Evolutionary conservation across 768 basidiomycete genomes (phyloP), one percentile per base, ranked within the genome.

Genomic region (Russula olivacea): DNA sequence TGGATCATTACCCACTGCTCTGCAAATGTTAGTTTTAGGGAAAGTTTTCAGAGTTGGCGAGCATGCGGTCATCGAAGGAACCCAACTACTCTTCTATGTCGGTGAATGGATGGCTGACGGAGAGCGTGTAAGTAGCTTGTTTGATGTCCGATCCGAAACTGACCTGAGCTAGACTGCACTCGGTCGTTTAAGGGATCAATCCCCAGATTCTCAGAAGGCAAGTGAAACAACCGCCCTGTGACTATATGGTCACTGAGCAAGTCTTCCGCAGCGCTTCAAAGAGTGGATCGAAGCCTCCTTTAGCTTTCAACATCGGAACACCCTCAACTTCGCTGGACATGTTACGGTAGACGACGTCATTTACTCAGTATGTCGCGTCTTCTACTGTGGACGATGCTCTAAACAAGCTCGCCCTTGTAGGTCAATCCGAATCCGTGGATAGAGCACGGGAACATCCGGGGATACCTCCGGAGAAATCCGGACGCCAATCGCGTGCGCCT

Each of bases 401-500:
- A 23, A 58, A 28, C 21, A 38, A 12, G 12, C 23, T 41, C 59
- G 9, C 17, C 53, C n/a, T 58, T 55, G 30, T 56, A 80, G 77
- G 79, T 81, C 58, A 77, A 76, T 45, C 78, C 80, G 7, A 77
- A 76, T 45, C 78, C 80, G 7, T 79, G 76, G 76, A 78, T 80
- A 75, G 72, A 75, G 25, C 74, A 80, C 58, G 76, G 78, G 14
- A 77, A 77, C 23, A 73, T 74, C 1, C 66, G 76, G 17, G 63
- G 66, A 0, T 80, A 78, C 68, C 61, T 79, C 17, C 69, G 70
- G 32, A 66, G 63, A 45, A 63, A 71, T 64, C 72, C 75, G 1
- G 61, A 70, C n/a, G 74, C 63, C 5, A 75, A 79, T 55, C 74
- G 77, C 6, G 51, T 78, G 61, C 73, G 71, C 48, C 64, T 81